Percentiles rank a stretch among this genome's conserved stretches.
phyloP scores from a whole-genome alignment of 2,329 filamentous ascomycete species.

The Pseudogymnoascus verrucosus region DNA sequence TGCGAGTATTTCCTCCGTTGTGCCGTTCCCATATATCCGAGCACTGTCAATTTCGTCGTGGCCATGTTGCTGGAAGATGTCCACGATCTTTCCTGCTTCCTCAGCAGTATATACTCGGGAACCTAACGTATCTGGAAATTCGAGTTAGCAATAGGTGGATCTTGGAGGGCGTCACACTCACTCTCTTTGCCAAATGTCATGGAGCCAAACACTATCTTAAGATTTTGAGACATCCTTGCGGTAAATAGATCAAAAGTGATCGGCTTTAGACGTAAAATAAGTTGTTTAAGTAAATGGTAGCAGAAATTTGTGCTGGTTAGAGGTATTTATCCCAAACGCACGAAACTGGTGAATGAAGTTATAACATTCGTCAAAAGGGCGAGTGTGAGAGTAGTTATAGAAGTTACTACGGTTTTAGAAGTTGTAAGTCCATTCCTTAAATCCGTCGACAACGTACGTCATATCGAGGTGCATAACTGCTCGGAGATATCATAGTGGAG shows the following conservation, averaged over 20 bases:
- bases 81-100: slow-evolving; percentile 52
- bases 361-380: background rate
- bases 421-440: background rate
- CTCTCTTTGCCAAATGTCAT: slow-evolving; percentile 18
- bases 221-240: background rate
- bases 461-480: background rate
- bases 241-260: background rate
- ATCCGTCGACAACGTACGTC: background rate
- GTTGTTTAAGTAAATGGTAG: background rate
- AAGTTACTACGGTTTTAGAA: background rate
- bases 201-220: slow-evolving; percentile 17
- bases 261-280: background rate
- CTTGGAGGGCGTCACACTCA: background rate
- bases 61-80: slow-evolving; percentile 56
- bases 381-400: background rate
- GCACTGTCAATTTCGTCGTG: slow-evolving; percentile 66
- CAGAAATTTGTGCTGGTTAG: background rate
- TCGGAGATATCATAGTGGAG: background rate
- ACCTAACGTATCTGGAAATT: background rate
- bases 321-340: background rate
- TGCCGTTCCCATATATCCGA: slow-evolving; percentile 53
- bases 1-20: slow-evolving; percentile 56
- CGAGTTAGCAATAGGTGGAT: background rate
- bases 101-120: slow-evolving; percentile 21
- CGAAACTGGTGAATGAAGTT: background rate